A percentile compares a stretch with the other conserved stretches of the same genome.
These are phyloP conservation scores for Glonium stellatum DNA, from an alignment of 495 filamentous ascomycete genomes.

Conservation along the genomic window DNA sequence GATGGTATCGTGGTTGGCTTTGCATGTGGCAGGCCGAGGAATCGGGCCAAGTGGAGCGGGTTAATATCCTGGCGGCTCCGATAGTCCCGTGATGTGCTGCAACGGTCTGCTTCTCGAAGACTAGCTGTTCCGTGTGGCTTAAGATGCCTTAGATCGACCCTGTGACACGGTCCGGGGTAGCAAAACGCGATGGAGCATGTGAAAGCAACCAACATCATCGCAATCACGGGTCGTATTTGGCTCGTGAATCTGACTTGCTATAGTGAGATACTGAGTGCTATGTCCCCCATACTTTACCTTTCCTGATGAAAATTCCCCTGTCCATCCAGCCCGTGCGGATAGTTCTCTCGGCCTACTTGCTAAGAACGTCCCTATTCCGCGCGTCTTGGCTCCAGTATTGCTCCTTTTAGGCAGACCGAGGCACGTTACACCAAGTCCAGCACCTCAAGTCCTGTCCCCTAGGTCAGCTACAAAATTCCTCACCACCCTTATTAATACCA, in stretches of 20 bases:
- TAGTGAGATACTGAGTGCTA: no score
- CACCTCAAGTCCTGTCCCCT: no score
- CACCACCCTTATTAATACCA: neutral
- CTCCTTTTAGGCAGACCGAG: constrained; percentile 1
- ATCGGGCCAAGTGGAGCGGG: neutral
- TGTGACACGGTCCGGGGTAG: neutral
- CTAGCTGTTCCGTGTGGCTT: no score
- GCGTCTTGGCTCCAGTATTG: neutral
- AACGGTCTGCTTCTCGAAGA: neutral
- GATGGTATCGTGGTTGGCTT: neutral
- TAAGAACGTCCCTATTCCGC: neutral
- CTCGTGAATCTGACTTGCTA: neutral
- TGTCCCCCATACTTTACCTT: neutral
- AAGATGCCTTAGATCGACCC: neutral
- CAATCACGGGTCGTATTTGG: neutral
- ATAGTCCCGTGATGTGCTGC: neutral
- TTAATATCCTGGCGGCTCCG: no score
- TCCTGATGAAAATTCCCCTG: neutral
- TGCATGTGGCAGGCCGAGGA: neutral
- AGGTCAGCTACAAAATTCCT: neutral
- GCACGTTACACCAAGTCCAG: neutral
- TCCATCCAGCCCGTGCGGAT: neutral
- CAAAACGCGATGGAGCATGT: neutral
- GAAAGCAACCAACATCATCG: constrained; percentile 1
- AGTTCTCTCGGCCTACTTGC: neutral